Conservation (phyloP, 805 yeast species). For the Suhomyces prunicola region DNA sequence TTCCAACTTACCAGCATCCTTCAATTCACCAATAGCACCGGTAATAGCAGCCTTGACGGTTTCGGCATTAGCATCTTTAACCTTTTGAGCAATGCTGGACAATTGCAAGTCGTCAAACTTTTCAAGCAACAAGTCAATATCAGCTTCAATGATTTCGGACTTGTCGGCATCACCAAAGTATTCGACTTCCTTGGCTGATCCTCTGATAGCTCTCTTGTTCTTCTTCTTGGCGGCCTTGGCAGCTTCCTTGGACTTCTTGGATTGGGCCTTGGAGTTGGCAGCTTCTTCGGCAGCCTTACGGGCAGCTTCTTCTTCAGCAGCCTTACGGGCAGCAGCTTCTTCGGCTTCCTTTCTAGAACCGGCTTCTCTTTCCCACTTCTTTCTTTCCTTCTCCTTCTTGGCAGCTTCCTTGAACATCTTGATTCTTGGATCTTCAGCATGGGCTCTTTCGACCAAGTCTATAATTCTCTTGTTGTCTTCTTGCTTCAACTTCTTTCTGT, state of each 20-base stretch:
- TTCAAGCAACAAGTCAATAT: constrained; percentile 75
- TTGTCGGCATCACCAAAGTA: constrained; percentile 80
- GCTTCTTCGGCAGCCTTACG: constrained; percentile 74
- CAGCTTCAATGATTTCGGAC: constrained; percentile 69
- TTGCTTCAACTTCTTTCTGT: constrained; percentile 95
- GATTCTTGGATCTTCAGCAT: constrained; percentile 91
- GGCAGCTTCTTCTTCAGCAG: constrained; percentile 80
- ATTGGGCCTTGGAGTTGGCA: constrained; percentile 55
- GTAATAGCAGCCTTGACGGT: constrained; percentile 57
- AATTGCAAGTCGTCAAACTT: constrained; percentile 76
- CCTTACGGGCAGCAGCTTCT: constrained; percentile 79
- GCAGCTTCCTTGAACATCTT: constrained; percentile 89
- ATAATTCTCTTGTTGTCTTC: constrained; percentile 91
- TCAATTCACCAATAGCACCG: constrained; percentile 52
- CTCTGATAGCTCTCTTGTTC: constrained; percentile 86
- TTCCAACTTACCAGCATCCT: constrained; percentile 53
- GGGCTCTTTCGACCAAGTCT: constrained; percentile 83
- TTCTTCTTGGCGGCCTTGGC: constrained; percentile 98
- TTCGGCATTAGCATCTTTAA: constrained; percentile 52
- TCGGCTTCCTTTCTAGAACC: constrained; percentile 97
- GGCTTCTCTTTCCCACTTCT: constrained; percentile 97
- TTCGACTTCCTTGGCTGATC: constrained; percentile 73
- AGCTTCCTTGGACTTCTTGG: constrained; percentile 86
- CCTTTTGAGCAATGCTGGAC: constrained; percentile 67
- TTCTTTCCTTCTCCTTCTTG: constrained; percentile 89